These are phyloP conservation scores for Fraxinus nigra DNA, from an alignment of 305 asterid genomes.

Conservation along the genomic window DNA sequence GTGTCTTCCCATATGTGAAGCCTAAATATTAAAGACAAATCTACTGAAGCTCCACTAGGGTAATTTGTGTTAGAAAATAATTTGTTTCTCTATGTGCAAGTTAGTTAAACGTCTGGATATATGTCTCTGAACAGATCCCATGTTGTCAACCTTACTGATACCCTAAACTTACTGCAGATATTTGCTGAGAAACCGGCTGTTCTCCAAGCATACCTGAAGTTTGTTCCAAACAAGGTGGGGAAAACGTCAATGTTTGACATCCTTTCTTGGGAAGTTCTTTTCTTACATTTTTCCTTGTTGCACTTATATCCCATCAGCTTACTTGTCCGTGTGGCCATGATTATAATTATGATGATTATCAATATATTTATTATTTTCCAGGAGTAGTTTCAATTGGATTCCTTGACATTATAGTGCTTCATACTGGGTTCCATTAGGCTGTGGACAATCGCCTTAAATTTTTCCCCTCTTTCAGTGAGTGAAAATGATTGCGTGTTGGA, in stretches of 20 bases:
- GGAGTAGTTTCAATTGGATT: conserved; percentile 13
- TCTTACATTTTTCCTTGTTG: conserved; percentile 13
- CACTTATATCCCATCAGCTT: conserved; percentile 2
- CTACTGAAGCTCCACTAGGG: conserved; percentile 9
- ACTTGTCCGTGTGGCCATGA: neutral
- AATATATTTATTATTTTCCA: neutral
- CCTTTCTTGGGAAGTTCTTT: conserved; percentile 13
- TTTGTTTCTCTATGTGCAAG: conserved; percentile 11
- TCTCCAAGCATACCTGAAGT: conserved; percentile 84
- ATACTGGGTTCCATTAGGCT: conserved; percentile 18
- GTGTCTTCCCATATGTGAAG: conserved; percentile 1
- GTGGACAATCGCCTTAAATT: conserved; percentile 7
- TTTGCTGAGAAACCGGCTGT: conserved; percentile 99
- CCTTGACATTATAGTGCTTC: conserved; percentile 12
- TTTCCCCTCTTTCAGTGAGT: conserved; percentile 7
- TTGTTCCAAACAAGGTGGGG: conserved; percentile 73
- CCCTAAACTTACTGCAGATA: conserved; percentile 47
- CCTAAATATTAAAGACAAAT: conserved; percentile 19
- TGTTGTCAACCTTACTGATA: conserved; percentile 11
- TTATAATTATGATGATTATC: conserved; percentile 11
- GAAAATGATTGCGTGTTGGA: conserved; percentile 5
- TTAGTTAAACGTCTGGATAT: neutral
- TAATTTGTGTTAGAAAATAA: neutral
- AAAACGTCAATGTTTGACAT: conserved; percentile 1
- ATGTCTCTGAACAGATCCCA: conserved; percentile 4